phyloP scores from a whole-genome alignment of 345 rosid species.

The Melaleuca alternifolia region DNA sequence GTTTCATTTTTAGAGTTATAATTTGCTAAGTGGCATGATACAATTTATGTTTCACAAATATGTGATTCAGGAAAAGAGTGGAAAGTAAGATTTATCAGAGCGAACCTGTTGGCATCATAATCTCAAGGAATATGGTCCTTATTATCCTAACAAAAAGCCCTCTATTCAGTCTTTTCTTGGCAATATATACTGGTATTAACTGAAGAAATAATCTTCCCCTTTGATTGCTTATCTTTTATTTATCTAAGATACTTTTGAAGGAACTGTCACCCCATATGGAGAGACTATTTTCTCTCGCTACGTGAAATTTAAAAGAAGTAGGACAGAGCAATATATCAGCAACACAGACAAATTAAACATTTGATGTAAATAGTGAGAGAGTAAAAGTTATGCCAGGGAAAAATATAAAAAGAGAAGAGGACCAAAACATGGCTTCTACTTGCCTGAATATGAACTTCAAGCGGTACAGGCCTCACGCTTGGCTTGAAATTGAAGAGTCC shows the following conservation, averaged over 20 bases:
- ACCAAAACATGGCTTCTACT: conserved; percentile 22
- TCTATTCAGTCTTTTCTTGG: not conserved
- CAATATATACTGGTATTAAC: not conserved
- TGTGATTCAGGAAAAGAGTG: not conserved
- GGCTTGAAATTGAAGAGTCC: conserved; percentile 98
- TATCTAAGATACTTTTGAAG: not conserved
- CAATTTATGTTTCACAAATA: not conserved
- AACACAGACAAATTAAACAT: not conserved
- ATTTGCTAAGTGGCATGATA: not conserved
- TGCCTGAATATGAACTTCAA: conserved; percentile 98
- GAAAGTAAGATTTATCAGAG: not conserved
- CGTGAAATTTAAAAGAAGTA: not conserved
- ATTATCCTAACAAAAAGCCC: not conserved
- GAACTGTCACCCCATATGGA: not conserved
- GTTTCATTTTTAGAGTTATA: not conserved
- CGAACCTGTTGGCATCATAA: not conserved
- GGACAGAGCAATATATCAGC: not conserved
- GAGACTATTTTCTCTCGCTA: not conserved
- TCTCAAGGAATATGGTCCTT: not conserved
- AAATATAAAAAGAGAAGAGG: not conserved
- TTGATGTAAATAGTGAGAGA: not conserved
- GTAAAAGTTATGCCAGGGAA: not conserved
- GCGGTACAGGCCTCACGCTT: conserved; percentile 98
- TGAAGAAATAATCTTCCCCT: not conserved
- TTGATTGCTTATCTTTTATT: not conserved